These are phyloP conservation scores for Penicillium goetzii DNA, from an alignment of 495 filamentous ascomycete species.

Conservation along the genomic window DNA sequence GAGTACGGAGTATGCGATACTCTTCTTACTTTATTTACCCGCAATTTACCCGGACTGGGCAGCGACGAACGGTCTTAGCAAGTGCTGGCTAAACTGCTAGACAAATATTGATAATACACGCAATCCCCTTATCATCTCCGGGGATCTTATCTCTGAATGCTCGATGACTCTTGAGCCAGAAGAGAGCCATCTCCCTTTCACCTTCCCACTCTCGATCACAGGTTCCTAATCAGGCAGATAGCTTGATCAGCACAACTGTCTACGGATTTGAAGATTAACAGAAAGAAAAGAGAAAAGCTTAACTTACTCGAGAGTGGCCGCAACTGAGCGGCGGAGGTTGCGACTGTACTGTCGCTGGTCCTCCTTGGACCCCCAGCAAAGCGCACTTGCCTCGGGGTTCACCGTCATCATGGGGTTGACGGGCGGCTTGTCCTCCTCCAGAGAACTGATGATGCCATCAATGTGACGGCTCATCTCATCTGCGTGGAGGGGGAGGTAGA, in stretches of 20 bases:
- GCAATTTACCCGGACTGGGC: not conserved
- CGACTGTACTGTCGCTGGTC: slow-evolving; percentile 84
- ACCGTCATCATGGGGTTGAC: slow-evolving; percentile 92
- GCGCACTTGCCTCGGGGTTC: slow-evolving; percentile 79
- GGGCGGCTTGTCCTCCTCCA: slow-evolving; percentile 84
- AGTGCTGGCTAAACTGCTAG: not conserved
- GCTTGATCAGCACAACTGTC: not conserved
- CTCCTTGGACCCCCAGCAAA: slow-evolving; percentile 83
- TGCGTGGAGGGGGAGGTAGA: slow-evolving; percentile 73
- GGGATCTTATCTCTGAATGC: not conserved
- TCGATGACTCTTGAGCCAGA: not conserved
- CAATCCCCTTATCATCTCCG: not conserved
- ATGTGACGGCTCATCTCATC: slow-evolving; percentile 87
- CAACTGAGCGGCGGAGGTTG: slow-evolving; percentile 66
- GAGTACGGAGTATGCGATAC: not conserved
- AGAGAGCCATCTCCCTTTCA: not conserved
- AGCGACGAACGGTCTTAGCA: not conserved
- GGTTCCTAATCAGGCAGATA: not conserved
- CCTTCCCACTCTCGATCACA: not conserved
- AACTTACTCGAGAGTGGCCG: slow-evolving; percentile 56
- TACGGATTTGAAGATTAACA: not conserved
- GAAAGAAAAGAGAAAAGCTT: no score
- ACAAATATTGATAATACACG: not conserved
- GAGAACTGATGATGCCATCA: slow-evolving; percentile 76
- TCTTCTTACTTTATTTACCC: not conserved